Conservation (phyloP, 352 stramenopile genomes). For the Chrysophaeum taylorii region DNA sequence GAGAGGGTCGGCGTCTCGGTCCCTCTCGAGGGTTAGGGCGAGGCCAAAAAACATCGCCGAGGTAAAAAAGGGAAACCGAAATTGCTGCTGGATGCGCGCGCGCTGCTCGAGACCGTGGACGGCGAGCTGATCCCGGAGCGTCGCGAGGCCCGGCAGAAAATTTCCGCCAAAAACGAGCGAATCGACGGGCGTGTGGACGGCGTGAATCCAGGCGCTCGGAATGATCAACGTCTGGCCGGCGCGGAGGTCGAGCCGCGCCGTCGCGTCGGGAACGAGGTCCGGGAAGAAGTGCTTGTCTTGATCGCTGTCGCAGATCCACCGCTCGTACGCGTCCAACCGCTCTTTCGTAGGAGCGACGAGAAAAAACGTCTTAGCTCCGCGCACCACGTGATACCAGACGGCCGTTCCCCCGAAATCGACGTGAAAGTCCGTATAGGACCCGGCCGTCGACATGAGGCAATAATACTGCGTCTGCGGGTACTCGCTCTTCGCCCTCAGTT, state of each 20-base stretch:
- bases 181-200: constrained; percentile 56
- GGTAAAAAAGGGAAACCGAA: constrained; percentile 47
- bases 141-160: constrained; percentile 44
- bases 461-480: constrained; percentile 51
- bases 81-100: constrained; percentile 38
- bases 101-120: constrained; percentile 42
- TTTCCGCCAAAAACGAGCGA: constrained; percentile 63
- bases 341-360: constrained; percentile 40
- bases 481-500: constrained; percentile 5
- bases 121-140: constrained; percentile 38
- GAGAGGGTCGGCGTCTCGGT: too few species aligned
- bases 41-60: constrained; percentile 33
- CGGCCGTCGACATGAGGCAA: constrained; percentile 52
- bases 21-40: neutral
- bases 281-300: constrained; percentile 26
- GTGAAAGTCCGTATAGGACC: constrained; percentile 67
- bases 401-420: constrained; percentile 64
- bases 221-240: constrained; percentile 54
- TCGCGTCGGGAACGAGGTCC: neutral
- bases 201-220: constrained; percentile 63
- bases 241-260: constrained; percentile 32
- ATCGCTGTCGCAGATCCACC: constrained; percentile 37
- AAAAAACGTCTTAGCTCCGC: constrained; percentile 52
- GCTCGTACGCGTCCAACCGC: constrained; percentile 50
- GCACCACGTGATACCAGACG: constrained; percentile 64